Evolutionary conservation across 768 basidiomycete species (phyloP), one percentile per base, ranked within the genome.

Genomic region (Boletellus ananiceps): DNA sequence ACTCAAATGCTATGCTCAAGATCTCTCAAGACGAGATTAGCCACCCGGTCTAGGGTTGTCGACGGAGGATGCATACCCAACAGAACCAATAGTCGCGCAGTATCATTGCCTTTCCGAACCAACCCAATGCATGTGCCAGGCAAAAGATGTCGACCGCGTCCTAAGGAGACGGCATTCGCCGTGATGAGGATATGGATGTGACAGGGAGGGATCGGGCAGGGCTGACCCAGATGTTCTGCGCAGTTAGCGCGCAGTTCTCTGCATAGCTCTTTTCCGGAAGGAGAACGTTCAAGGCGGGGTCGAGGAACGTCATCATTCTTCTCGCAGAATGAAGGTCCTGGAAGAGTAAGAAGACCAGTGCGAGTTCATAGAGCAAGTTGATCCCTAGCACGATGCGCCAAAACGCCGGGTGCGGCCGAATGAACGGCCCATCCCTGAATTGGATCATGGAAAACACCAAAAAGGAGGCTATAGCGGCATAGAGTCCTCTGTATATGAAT

Each of bases 61-160:
- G 41, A 45, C 37, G 35, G 50, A 44, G 40, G 38, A 4, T 21
- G 67, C 73, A 50, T 60, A 90, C 89, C 89, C 91, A 93, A 61
- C 91, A 93, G 62, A 92, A 93, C 90, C 90, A 93, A 61, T 93
- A 93, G 61, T 93, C 91, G 19, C 91, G 81, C 61, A 93, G 67
- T 57, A 93, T 85, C 76, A 93, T 78, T 4, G 91, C 90, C 67
- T 93, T 93, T 37, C 90, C 89, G 64, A 90, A 93, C 90, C 90
- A 93, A 5, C 90, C 90, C 41, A 93, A 64, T 34, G 88, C 71
- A 64, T 93, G 90, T 25, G 90, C 90, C 15, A 93, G 57, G 60
- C 89, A 92, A 64, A 93, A 93, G 47, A 92, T 84, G 62, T 93
- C 90, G 27, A 93, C 65, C 4, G 90, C 86, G 60, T 85, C 78